These are phyloP conservation scores for Fusarium longipes DNA, from an alignment of 2,329 filamentous ascomycete genomes.

Conservation along the genomic window DNA sequence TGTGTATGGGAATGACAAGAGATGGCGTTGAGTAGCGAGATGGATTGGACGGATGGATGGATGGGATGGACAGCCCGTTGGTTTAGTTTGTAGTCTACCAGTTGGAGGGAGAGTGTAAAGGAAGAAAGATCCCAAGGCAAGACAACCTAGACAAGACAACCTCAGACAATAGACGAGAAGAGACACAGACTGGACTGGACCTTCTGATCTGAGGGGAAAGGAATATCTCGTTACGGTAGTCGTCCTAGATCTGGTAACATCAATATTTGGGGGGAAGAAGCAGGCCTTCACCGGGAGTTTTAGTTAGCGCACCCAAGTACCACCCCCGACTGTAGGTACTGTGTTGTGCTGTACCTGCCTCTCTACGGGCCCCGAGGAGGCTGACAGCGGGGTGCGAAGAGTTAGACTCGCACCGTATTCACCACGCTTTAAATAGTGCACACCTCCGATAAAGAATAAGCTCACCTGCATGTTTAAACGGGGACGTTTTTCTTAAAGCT, in stretches of 20 bases:
- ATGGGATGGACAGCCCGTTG: constrained; percentile 24
- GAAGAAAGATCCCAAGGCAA: constrained; percentile 23
- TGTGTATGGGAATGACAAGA: constrained; percentile 40
- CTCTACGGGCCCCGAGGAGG: constrained; percentile 1
- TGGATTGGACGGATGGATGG: constrained; percentile 21
- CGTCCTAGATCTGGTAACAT: constrained; percentile 39
- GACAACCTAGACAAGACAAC: constrained; percentile 16
- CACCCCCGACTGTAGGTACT: background rate
- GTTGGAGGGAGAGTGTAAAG: constrained; percentile 35
- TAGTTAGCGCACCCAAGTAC: constrained; percentile 33
- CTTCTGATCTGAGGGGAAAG: constrained; percentile 37
- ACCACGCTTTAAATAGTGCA: constrained; percentile 27
- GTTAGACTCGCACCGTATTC: constrained; percentile 14
- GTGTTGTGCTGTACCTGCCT: background rate
- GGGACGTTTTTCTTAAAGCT: constrained; percentile 15
- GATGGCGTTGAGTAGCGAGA: constrained; percentile 29
- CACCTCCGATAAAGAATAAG: constrained; percentile 31
- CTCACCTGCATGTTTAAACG: constrained; percentile 27
- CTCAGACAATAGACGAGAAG: background rate
- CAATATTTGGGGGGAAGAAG: constrained; percentile 21
- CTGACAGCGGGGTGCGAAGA: background rate
- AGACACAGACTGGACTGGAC: constrained; percentile 6
- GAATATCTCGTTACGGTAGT: constrained; percentile 32
- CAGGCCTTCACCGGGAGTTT: constrained; percentile 41
- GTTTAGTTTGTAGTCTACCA: constrained; percentile 18